Conservation (phyloP, 2,329 filamentous ascomycete genomes). For the Helminthosporium solani region DNA sequence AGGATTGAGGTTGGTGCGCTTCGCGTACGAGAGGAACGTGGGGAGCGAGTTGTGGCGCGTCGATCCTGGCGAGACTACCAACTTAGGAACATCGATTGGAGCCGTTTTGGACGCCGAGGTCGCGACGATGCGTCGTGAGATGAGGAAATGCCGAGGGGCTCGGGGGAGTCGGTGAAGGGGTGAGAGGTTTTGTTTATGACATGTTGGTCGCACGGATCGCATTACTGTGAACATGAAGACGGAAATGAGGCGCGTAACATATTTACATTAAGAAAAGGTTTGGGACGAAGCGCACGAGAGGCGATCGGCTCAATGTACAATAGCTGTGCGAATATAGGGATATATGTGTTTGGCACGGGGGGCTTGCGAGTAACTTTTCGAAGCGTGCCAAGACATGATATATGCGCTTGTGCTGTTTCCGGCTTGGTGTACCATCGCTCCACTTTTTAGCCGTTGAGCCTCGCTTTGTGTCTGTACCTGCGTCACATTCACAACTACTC, state of each 20-base stretch:
- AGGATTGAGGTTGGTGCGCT: conserved; percentile 56
- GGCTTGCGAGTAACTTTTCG: conserved; percentile 21
- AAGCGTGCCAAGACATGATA: conserved; percentile 10
- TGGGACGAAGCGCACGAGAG: conserved; percentile 1
- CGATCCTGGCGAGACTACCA: conserved; percentile 33
- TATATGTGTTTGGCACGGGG: conserved; percentile 4
- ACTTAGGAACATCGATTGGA: conserved; percentile 28
- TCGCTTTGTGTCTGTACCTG: not conserved
- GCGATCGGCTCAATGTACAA: too few species aligned
- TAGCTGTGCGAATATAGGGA: not conserved
- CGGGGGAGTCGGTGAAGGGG: conserved; percentile 23
- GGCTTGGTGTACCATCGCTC: not conserved
- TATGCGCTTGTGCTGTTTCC: conserved; percentile 23
- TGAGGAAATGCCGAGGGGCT: conserved; percentile 20
- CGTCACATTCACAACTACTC: not conserved
- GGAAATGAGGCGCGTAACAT: conserved; percentile 16
- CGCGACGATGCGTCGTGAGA: conserved; percentile 30
- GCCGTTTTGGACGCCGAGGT: conserved; percentile 26
- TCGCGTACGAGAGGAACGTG: conserved; percentile 66
- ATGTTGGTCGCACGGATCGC: conserved; percentile 28
- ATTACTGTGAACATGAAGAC: conserved; percentile 23
- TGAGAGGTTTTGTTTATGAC: conserved; percentile 18
- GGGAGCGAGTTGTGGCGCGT: conserved; percentile 61
- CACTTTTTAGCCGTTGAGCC: not conserved
- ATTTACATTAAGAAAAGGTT: conserved; percentile 18